phyloP scores from a whole-genome alignment of 2,329 filamentous ascomycete species.

The Trichoderma sp. region DNA sequence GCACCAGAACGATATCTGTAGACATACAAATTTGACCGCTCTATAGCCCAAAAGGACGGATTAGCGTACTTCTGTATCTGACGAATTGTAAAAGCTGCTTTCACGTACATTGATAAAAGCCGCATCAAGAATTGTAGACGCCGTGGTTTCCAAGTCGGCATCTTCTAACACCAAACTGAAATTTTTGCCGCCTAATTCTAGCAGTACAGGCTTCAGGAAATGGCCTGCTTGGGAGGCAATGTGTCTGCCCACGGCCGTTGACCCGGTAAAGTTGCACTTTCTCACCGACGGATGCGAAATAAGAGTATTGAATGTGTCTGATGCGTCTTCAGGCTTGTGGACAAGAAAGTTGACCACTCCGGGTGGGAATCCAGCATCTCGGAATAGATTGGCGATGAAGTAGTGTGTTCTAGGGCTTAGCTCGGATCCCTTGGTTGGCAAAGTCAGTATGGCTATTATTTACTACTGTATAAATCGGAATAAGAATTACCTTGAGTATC shows the following conservation, averaged over 20 bases:
- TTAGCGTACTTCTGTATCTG: background rate
- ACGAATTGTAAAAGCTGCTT: background rate
- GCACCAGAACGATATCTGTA: background rate
- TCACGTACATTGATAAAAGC: background rate
- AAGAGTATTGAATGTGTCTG: constrained; percentile 35
- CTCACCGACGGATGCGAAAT: constrained; percentile 37
- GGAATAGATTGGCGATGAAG: constrained; percentile 37
- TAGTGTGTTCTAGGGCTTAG: constrained; percentile 32
- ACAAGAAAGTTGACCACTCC: constrained; percentile 42
- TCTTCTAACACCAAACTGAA: constrained; percentile 42
- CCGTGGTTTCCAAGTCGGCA: constrained; percentile 42
- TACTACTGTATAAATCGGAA: background rate
- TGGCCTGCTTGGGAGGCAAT: constrained; percentile 37
- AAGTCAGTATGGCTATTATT: background rate
- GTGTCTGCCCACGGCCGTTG: constrained; percentile 38
- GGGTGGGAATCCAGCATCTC: constrained; percentile 41
- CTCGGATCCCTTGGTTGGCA: constrained; percentile 32
- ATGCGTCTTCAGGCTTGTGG: constrained; percentile 34
- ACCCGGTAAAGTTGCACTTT: constrained; percentile 46
- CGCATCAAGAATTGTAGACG: constrained; percentile 30
- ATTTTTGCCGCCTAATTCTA: constrained; percentile 44
- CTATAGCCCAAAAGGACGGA: background rate
- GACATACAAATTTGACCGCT: constrained; percentile 1
- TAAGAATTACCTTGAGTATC: constrained; percentile 27
- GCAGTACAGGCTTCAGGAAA: constrained; percentile 41